Evolutionary conservation across 2,329 filamentous ascomycete genomes (phyloP).

Genomic region (Ophidiomyces ophidiicola): DNA sequence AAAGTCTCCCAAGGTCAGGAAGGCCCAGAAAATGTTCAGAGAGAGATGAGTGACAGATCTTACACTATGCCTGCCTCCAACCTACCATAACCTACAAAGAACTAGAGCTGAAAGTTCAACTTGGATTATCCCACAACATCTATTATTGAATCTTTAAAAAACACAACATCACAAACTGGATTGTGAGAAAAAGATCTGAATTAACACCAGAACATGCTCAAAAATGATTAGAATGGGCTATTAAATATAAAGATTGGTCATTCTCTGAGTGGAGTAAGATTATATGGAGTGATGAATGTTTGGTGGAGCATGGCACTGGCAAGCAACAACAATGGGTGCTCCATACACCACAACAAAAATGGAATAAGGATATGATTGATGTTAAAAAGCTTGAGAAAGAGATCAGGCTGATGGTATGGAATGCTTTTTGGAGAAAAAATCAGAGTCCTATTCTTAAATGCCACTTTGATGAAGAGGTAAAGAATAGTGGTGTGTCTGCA

Average conservation of each 20-base stretch:
- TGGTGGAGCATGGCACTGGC: neutral
- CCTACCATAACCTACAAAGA: neutral
- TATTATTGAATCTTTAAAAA: slow-evolving; percentile 2
- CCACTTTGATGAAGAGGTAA: neutral
- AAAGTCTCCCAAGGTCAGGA: neutral
- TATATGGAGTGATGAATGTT: slow-evolving; percentile 8
- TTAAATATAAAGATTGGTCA: no score
- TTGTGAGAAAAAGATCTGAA: slow-evolving; percentile 3
- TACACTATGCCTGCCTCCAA: neutral
- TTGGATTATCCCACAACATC: neutral
- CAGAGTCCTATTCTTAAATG: neutral
- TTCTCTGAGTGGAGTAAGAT: slow-evolving; percentile 1
- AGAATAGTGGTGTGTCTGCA: neutral
- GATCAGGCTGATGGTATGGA: slow-evolving; percentile 1
- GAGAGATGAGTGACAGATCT: neutral
- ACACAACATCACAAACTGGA: slow-evolving; percentile 3
- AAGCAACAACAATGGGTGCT: neutral
- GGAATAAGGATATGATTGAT: neutral
- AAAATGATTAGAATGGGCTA: no score
- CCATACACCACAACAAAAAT: neutral
- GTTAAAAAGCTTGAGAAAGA: neutral
- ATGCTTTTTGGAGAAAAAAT: neutral
- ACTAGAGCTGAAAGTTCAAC: neutral
- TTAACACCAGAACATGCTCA: no score
- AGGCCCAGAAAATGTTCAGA: neutral